Evolutionary conservation across 2,329 filamentous ascomycete genomes (phyloP).

Genomic region (Xylaria sp.): DNA sequence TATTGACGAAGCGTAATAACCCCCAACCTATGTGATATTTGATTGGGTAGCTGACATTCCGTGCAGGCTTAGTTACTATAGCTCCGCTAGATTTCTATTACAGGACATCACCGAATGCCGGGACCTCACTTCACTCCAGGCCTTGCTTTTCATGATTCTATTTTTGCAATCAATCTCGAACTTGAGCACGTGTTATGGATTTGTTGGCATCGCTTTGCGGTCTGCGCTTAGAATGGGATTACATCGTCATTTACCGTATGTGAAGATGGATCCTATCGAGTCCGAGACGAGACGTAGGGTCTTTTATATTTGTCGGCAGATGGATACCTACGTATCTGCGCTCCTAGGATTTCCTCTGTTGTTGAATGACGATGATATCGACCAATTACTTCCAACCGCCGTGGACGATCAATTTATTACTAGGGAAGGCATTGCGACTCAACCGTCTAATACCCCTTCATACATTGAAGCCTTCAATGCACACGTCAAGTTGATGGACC

Average conservation of each 20-base stretch:
- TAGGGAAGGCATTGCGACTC: conserved; percentile 58
- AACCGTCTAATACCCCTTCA: conserved; percentile 61
- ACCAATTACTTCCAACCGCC: conserved; percentile 68
- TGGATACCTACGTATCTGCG: conserved; percentile 73
- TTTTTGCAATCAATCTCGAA: conserved; percentile 83
- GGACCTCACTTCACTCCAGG: conserved; percentile 75
- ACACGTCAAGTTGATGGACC: conserved; percentile 66
- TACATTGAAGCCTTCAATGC: conserved; percentile 71
- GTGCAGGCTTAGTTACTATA: conserved; percentile 75
- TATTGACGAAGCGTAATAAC: conserved; percentile 59
- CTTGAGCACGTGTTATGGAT: conserved; percentile 79
- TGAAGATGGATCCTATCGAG: conserved; percentile 66
- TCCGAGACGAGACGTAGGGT: conserved; percentile 67
- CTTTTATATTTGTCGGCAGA: conserved; percentile 72
- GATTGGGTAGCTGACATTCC: conserved; percentile 31
- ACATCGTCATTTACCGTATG: conserved; percentile 72
- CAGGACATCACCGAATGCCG: conserved; percentile 72
- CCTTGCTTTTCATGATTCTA: conserved; percentile 78
- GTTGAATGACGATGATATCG: conserved; percentile 68
- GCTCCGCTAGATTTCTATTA: conserved; percentile 68
- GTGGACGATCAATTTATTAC: conserved; percentile 73
- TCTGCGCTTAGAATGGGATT: conserved; percentile 79
- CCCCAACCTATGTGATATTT: background rate
- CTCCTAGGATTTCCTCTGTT: conserved; percentile 70
- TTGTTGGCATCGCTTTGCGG: conserved; percentile 77